Base-by-base conservation (phyloP, 2,329 filamentous ascomycete genomes). In the Colletotrichum abscissum region DNA sequence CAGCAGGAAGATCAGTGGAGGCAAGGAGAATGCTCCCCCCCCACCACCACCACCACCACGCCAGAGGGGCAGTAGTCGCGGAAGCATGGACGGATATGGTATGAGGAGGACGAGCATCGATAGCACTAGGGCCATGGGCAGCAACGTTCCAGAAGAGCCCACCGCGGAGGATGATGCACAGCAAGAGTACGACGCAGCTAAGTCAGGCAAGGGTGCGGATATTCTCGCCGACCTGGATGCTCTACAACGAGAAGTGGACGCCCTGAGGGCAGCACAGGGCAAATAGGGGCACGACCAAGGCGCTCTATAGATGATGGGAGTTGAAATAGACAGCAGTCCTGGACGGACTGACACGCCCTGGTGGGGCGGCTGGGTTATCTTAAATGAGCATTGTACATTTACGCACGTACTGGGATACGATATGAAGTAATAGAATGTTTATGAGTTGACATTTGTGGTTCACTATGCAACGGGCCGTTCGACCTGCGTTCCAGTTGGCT, bases 161-260 rank as follows among this genome's bases (percentile, higher is more conserved):
- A 24, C 49, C 5, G 77, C 71, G 58, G 75, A 63, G 75, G 81
- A 72, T 75, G 65, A 71, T 49, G 64, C 16, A 62, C 76, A 67
- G 74, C 38, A 42, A 42, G 76, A 63, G 69, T 75, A 42, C 76
- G 72, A 75, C 11, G 69, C 70, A 54, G 57, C 79, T 38, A 71
- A 79, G 35, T 77, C 58, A 30, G 80, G 82, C 76, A 79, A 85
- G 78, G 79, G 85, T 69, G 76, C 84, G 55, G 89, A 93, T 78
- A 94, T 95, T 72, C 81, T 96, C 76, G 92, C 92, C 1, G 93
- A 95, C 79, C 82, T 96, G 68, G 89, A 90, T 59, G 91, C 91
- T 26, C 82, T 96, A 75, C 93, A 94, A 82, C 88, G 89, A 78
- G 94, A 96, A 78, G 93, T 96, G 52, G 93, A 96, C 82, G 92